Conservation (phyloP, 257 asterid genomes). For the Salvia splendens region DNA sequence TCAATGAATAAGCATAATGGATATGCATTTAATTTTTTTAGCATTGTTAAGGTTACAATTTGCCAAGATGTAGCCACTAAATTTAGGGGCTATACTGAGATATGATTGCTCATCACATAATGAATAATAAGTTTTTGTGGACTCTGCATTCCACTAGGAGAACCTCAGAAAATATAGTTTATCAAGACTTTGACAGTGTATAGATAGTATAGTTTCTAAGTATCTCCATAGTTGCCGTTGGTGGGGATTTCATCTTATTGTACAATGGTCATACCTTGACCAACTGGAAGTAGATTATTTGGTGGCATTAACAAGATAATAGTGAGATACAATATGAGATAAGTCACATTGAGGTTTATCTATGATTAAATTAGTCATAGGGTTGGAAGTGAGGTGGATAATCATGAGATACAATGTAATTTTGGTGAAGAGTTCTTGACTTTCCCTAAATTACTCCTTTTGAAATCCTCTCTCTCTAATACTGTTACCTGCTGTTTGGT, state of each 20-base stretch:
- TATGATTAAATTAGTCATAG: no score
- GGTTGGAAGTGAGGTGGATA: no score
- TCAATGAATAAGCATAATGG: neutral
- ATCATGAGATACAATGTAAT: no score
- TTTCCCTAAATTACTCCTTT: neutral
- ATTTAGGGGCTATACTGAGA: neutral
- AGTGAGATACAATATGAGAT: no score
- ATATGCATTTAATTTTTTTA: neutral
- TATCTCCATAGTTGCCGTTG: neutral
- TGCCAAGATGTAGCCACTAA: slow-evolving; percentile 6
- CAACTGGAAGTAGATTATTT: no score
- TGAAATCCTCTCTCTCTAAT: slow-evolving; percentile 32
- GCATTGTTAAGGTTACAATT: slow-evolving; percentile 13
- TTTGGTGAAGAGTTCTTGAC: neutral
- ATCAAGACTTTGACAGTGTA: neutral
- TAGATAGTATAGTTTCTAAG: neutral
- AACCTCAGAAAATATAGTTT: neutral
- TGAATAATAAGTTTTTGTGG: neutral
- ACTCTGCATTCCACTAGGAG: neutral
- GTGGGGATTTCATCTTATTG: neutral
- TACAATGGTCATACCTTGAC: slow-evolving; percentile 9
- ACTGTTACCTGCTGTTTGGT: slow-evolving; percentile 44
- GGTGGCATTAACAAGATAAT: no score
- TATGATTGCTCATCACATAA: slow-evolving; percentile 6
- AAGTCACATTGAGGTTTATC: no score